Evolutionary conservation across 306 rosid genomes (phyloP).

Genomic region (Herpetospermum pedunculosum): DNA sequence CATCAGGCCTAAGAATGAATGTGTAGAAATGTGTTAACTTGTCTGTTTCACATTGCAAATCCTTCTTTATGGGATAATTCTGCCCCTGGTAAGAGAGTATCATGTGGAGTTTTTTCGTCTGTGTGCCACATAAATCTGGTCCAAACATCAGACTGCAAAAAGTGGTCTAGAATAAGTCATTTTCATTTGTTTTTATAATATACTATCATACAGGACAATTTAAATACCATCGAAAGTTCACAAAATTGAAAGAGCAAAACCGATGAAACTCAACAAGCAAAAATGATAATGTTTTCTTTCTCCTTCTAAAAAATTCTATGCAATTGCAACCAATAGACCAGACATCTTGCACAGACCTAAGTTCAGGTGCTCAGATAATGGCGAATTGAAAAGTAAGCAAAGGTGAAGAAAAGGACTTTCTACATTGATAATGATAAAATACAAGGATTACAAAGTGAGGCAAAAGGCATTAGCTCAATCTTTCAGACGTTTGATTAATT

Average conservation of each 20-base stretch:
- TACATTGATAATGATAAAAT: no score
- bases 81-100: slow-evolving; percentile 95
- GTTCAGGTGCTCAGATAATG: no score
- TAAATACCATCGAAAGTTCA: background rate
- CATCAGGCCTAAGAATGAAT: slow-evolving; percentile 81
- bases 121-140: slow-evolving; percentile 91
- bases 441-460: no score
- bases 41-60: slow-evolving; percentile 87
- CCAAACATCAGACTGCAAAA: slow-evolving; percentile 77
- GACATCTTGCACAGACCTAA: no score
- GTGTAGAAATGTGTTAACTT: slow-evolving; percentile 96
- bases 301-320: background rate
- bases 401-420: no score
- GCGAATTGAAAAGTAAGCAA: no score
- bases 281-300: background rate
- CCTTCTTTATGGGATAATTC: slow-evolving; percentile 90
- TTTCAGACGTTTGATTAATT: no score
- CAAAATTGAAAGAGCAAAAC: background rate
- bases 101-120: slow-evolving; percentile 83
- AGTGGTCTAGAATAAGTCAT: background rate
- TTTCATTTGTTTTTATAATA: background rate
- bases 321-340: background rate
- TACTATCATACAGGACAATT: background rate
- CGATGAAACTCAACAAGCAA: background rate
- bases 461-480: no score